Evolutionary conservation across 805 yeast species (phyloP), one percentile per base, ranked within the genome.

Genomic region (Metschnikowia reukaufii): DNA sequence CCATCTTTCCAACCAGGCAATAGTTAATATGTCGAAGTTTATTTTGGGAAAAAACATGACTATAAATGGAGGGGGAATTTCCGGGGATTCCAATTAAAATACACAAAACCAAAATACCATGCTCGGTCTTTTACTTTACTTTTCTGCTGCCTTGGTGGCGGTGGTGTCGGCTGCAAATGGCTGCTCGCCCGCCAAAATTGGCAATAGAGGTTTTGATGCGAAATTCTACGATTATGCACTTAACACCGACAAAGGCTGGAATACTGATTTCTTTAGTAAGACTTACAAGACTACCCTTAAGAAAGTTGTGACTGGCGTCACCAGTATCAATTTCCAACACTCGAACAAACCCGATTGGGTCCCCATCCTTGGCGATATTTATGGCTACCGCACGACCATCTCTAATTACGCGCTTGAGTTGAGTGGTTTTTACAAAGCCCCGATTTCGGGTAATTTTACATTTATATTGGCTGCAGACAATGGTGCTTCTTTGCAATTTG

Each of bases 401-500:
- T 36, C 51, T 19, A 47, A 40, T 16, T 36, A 20, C 31, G 27
- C 51, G 12, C 21, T 33, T 36, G 35, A 50, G 16, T 47, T 52
- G 46, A 19, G 45, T 4, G 56, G 50, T 1, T 48, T 42, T 31
- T 47, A 46, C 34, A 21, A 19, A 12, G 50, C 56, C 4, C 35
- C 38, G 5, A 18, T 25, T 3, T 7, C 52, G 10, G 56, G 56
- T 19, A 35, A 30, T 2, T 45, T 45, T 41, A 47, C 45, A 3
- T 47, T 52, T 39, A 44, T 37, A 17, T 25, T 52, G 9, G 23
- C 15, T 6, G 54, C 54, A 10, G 51, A 50, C 25, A 42, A 52
- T 23, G 56, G 54, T 25, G 56, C 50, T 2, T 44, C 52, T 9
- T 37, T 52, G 42, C 48, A 48, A 23, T 36, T 52, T 21, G 52